Percentiles rank a stretch among this genome's conserved stretches.
phyloP scores from a whole-genome alignment of 768 basidiomycete genomes.

The Panaeolus cyanescens region DNA sequence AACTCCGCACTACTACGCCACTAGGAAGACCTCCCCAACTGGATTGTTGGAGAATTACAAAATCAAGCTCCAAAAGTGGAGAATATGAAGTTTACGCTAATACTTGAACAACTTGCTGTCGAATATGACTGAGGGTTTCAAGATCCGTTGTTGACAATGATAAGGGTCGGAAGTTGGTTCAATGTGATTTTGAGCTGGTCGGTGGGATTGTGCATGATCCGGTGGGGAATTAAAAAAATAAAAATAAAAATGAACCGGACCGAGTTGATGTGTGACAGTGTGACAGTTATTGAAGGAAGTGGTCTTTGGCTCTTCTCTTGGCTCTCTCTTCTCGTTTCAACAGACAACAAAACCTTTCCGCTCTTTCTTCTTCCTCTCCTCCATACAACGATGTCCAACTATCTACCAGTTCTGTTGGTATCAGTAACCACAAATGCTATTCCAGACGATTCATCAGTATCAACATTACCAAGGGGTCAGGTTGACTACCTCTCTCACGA shows the following conservation, averaged over 20 bases:
- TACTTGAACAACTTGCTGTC: neutral
- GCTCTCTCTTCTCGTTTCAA: slow-evolving; percentile 2
- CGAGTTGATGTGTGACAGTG: neutral
- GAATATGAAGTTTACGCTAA: neutral
- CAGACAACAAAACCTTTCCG: neutral
- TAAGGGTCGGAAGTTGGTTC: neutral
- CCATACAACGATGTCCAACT: slow-evolving; percentile 54
- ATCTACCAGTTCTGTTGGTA: slow-evolving; percentile 69
- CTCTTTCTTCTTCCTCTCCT: neutral
- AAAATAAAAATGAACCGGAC: neutral
- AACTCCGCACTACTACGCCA: neutral
- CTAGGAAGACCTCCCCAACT: neutral
- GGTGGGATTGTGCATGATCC: neutral
- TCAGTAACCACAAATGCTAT: slow-evolving; percentile 58
- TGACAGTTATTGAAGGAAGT: neutral
- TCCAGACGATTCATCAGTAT: slow-evolving; percentile 78
- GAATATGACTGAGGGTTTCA: neutral
- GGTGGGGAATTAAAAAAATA: too few species aligned
- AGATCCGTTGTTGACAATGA: neutral
- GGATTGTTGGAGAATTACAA: neutral
- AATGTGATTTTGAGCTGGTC: neutral
- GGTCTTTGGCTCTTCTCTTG: neutral
- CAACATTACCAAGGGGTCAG: slow-evolving; percentile 86
- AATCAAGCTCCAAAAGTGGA: neutral
- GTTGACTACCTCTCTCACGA: slow-evolving; percentile 99